Conservation (phyloP, 2,329 filamentous ascomycete genomes). For the Alternaria alternata region DNA sequence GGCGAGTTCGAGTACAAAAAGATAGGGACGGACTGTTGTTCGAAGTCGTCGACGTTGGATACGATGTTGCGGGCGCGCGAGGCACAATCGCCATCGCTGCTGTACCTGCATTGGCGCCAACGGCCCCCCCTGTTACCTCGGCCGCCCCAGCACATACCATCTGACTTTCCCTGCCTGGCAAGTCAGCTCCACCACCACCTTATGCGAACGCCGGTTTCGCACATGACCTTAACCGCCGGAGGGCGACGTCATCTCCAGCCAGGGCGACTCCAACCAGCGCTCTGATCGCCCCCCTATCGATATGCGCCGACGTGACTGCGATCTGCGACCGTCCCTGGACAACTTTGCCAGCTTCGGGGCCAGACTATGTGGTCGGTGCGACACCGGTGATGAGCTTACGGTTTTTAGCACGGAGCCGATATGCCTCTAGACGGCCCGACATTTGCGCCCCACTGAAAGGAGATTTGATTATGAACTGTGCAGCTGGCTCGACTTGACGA, state of each 20-base stretch:
- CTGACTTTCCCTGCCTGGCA: background rate
- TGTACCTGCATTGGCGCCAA: conserved; percentile 5
- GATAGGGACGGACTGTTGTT: conserved; percentile 7
- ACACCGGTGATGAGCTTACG: conserved; percentile 23
- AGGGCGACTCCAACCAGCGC: background rate
- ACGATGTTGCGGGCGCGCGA: background rate
- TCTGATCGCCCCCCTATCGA: conserved; percentile 4
- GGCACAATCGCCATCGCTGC: background rate
- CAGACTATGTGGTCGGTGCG: conserved; percentile 23
- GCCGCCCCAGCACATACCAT: conserved; percentile 15
- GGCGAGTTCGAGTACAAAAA: conserved; percentile 9
- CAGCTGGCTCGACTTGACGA: background rate
- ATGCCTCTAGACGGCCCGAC: conserved; percentile 16
- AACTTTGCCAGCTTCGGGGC: conserved; percentile 5
- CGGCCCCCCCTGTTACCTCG: conserved; percentile 13
- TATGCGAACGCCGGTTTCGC: conserved; percentile 23
- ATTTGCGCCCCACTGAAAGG: conserved; percentile 15
- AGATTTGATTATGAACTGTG: conserved; percentile 2
- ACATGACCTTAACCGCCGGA: conserved; percentile 16
- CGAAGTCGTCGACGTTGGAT: conserved; percentile 10
- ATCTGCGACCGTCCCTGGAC: conserved; percentile 4
- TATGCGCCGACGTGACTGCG: conserved; percentile 4
- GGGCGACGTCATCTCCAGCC: conserved; percentile 26
- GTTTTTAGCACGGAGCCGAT: conserved; percentile 17
- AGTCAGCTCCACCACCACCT: background rate